A percentile compares a stretch with the other conserved stretches of the same genome.
These are phyloP conservation scores for Aspergillus sp. DNA, from an alignment of 2,329 filamentous ascomycete genomes.

Conservation along the genomic window DNA sequence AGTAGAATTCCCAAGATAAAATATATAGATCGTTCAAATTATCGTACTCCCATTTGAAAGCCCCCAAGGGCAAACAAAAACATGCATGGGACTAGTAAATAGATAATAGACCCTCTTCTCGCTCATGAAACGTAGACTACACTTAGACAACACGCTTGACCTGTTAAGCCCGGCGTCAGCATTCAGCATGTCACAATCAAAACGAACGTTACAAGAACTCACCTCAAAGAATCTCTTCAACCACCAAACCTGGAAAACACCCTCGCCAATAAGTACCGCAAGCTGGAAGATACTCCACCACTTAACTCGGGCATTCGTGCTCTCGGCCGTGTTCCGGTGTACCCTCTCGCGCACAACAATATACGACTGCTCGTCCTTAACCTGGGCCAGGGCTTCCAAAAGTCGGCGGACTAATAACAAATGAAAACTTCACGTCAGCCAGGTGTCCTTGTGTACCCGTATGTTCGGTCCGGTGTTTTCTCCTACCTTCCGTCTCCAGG, in stretches of 20 bases:
- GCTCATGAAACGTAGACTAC: slow-evolving; percentile 21
- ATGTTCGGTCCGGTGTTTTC: background rate
- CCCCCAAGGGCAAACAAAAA: background rate
- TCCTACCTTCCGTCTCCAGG: slow-evolving; percentile 80
- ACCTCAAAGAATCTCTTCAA: slow-evolving; percentile 96
- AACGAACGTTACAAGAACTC: slow-evolving; percentile 17
- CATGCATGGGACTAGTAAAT: background rate
- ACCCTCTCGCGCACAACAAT: slow-evolving; percentile 93
- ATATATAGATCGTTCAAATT: background rate
- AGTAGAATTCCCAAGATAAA: background rate
- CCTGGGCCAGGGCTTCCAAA: slow-evolving; percentile 80
- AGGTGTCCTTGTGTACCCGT: background rate
- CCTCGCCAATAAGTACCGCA: slow-evolving; percentile 82
- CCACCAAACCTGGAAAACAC: slow-evolving; percentile 99
- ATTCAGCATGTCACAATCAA: background rate
- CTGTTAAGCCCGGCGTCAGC: slow-evolving; percentile 23
- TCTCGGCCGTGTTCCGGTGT: slow-evolving; percentile 97
- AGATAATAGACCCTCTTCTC: background rate
- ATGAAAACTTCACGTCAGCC: background rate
- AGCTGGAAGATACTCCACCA: slow-evolving; percentile 99
- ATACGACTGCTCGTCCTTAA: slow-evolving; percentile 97
- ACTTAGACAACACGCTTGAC: slow-evolving; percentile 50
- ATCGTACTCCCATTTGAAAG: background rate
- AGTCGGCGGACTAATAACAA: slow-evolving; percentile 68
- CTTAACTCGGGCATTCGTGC: slow-evolving; percentile 95